Evolutionary conservation across 1,139 yeast species (phyloP), one percentile per base, ranked within the genome.

Genomic region (Lodderomyces jiufengensis): DNA sequence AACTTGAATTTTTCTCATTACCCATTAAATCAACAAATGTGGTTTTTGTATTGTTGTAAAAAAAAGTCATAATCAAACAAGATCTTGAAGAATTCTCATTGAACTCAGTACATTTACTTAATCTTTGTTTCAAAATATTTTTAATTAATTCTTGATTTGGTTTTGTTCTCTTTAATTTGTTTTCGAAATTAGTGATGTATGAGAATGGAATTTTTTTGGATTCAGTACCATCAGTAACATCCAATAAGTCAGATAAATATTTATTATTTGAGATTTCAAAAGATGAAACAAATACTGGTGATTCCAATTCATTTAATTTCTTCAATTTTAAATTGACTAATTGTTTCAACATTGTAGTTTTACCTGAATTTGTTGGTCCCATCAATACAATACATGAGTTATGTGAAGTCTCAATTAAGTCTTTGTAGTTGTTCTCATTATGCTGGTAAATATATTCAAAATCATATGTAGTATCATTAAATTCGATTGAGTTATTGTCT

Each of bases 291-390:
- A 45, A 42, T 8, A 42, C 36, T 11, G 44, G 49, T 14, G 16
- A 27, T 10, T 26, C 13, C 14, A 13, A 9, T 12, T 31, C 34
- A 9, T 33, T 23, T 26, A 34, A 31, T 3, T 39, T 25, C 27
- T 45, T 45, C n/a, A 38, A 26, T 31, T 44, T 36, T 8, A 32
- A 26, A 6, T 50, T 37, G 10, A 54, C 42, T 20, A 48, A 47
- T 18, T 45, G 39, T 27, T 40, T 44, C 27, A 62, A 42, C 23
- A 57, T 50, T 20, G 65, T 58, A 8, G 67, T 62, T 41, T 62
- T 63, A 8, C 68, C 67, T 34, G 63, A 53, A 11, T 58, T 63
- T 1, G 63, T 59, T 9, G 67, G 66, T 1, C 66, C 67, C 47
- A 61, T 52, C 32, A 61, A 57, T 9, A 61, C 49, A 23, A 48